Percentiles rank a stretch among this genome's conserved stretches.
These are phyloP conservation scores for Aspergillus kassunensis DNA, from an alignment of 495 filamentous ascomycete species.

Conservation along the genomic window DNA sequence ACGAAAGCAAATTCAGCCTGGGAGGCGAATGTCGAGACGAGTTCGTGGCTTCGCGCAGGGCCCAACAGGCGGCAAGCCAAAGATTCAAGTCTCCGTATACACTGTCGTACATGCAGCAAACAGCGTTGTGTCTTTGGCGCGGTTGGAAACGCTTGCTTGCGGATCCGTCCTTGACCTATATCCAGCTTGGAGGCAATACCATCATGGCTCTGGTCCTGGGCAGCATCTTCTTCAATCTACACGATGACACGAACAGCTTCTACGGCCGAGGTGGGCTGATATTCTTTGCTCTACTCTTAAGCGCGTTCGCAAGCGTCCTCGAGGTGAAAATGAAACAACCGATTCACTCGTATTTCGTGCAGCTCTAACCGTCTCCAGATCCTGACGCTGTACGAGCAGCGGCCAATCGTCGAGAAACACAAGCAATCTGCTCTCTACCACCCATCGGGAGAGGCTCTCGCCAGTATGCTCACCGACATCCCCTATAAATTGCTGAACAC, in stretches of 20 bases:
- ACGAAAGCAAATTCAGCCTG: conserved; percentile 27
- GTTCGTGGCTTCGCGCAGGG: too few species aligned
- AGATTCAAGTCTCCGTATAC: conserved; percentile 36
- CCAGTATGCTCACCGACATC: conserved; percentile 51
- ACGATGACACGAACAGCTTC: conserved; percentile 57
- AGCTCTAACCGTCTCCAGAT: too few species aligned
- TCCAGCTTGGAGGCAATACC: conserved; percentile 62
- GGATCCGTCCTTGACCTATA: conserved; percentile 63
- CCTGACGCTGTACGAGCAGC: conserved; percentile 49
- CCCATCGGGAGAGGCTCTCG: conserved; percentile 51
- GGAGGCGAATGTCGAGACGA: conserved; percentile 12
- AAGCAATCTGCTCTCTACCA: conserved; percentile 55
- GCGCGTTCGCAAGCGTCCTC: conserved; percentile 44
- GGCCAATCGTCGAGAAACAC: conserved; percentile 60
- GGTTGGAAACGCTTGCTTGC: conserved; percentile 50
- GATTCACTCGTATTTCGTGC: too few species aligned
- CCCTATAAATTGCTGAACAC: conserved; percentile 44
- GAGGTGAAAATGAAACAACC: too few species aligned
- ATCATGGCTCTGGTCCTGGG: conserved; percentile 70
- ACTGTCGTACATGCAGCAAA: conserved; percentile 28
- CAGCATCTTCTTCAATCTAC: conserved; percentile 73
- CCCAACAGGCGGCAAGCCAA: background rate
- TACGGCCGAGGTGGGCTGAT: conserved; percentile 58
- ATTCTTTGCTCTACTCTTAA: conserved; percentile 19
- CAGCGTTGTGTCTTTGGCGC: conserved; percentile 37